Evolutionary conservation across 2,329 filamentous ascomycete genomes (phyloP).

Genomic region (Lecanicillium sp.): DNA sequence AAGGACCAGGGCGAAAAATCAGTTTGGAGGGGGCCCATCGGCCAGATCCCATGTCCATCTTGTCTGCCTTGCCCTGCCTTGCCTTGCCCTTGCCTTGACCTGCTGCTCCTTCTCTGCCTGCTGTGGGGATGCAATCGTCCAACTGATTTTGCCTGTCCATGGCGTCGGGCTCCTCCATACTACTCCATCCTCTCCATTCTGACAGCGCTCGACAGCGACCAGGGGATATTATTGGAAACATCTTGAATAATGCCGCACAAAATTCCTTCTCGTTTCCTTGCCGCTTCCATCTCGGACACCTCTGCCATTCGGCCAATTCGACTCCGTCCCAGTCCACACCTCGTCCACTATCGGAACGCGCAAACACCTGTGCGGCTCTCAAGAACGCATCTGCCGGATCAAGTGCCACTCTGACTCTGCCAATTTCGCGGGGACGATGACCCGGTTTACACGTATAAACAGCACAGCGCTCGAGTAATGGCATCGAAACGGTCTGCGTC

Average conservation of each 20-base stretch:
- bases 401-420: neutral
- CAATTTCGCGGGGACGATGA: conserved; percentile 10
- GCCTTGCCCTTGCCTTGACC: too few species aligned
- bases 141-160: neutral
- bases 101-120: too few species aligned
- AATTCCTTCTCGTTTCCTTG: neutral
- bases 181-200: too few species aligned
- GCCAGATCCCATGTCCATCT: neutral
- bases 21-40: too few species aligned
- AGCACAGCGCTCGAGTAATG: conserved; percentile 8
- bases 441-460: conserved; percentile 3
- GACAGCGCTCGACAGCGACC: neutral
- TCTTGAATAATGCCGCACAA: conserved; percentile 8
- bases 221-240: conserved; percentile 7
- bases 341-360: conserved; percentile 10
- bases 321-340: conserved; percentile 7
- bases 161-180: neutral
- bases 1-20: too few species aligned
- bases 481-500: conserved; percentile 1
- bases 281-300: neutral
- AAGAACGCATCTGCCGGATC: conserved; percentile 8
- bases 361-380: neutral
- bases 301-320: conserved; percentile 1
- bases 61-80: conserved; percentile 4
- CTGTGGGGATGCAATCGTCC: too few species aligned